Evolutionary conservation across 2,329 filamentous ascomycete genomes (phyloP).

Genomic region (Coleophoma cylindrospora): DNA sequence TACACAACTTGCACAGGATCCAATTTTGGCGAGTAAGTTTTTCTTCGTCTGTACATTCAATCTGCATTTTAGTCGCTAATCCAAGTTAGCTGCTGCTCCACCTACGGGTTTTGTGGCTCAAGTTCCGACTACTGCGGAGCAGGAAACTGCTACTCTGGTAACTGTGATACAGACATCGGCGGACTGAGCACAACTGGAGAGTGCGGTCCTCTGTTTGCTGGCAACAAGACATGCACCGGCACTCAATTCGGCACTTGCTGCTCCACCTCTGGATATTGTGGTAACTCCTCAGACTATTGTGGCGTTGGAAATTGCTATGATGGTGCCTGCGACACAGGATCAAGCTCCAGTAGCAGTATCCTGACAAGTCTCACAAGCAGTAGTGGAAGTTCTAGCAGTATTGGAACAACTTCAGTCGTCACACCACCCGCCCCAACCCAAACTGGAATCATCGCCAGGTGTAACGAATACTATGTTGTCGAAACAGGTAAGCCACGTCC

Average conservation of each 20-base stretch:
- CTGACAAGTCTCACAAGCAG: no score
- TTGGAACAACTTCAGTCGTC: no score
- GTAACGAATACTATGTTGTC: slow-evolving; percentile 1
- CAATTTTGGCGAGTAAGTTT: neutral
- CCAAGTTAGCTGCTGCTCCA: slow-evolving; percentile 1
- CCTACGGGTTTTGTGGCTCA: slow-evolving; percentile 9
- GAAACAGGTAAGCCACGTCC: neutral
- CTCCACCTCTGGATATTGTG: slow-evolving; percentile 20
- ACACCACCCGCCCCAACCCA: neutral
- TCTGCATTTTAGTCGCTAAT: neutral
- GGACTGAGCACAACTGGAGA: slow-evolving; percentile 18
- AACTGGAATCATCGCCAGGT: neutral
- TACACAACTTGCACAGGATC: neutral
- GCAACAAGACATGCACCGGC: slow-evolving; percentile 23
- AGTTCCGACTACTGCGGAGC: slow-evolving; percentile 17
- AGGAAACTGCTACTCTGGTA: slow-evolving; percentile 19
- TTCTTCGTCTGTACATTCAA: neutral
- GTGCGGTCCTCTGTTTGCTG: slow-evolving; percentile 21
- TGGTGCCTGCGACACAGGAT: slow-evolving; percentile 5
- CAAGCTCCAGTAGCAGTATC: slow-evolving; percentile 1
- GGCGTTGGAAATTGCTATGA: slow-evolving; percentile 16
- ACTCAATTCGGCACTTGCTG: slow-evolving; percentile 24
- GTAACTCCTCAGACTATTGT: slow-evolving; percentile 20
- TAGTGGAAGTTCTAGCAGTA: no score
- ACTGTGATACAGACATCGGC: slow-evolving; percentile 18